A percentile compares a stretch with the other conserved stretches of the same genome.
Conservation (phyloP, 768 basidiomycete genomes). For the Goffeauzyma gilvescens region DNA sequence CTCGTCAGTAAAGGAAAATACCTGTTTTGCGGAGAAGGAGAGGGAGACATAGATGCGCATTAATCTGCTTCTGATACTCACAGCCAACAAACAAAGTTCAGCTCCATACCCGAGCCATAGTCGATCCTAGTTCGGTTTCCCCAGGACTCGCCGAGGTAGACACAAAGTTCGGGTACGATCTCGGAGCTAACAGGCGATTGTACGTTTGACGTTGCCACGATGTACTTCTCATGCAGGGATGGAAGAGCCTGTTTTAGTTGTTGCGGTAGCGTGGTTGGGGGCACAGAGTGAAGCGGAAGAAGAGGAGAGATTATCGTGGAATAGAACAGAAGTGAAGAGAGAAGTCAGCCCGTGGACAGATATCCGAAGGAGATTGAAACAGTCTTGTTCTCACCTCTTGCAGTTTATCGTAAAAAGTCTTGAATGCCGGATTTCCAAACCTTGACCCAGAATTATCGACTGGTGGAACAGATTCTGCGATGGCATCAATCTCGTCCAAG, state of each 20-base stretch:
- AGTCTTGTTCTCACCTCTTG: constrained; percentile 38
- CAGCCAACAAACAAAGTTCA: constrained; percentile 95
- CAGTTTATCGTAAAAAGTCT: constrained; percentile 71
- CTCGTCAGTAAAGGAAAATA: no score
- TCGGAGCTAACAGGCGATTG: no score
- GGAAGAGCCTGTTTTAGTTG: no score
- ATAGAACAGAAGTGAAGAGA: background rate
- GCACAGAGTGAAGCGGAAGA: no score
- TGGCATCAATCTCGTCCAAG: constrained; percentile 47
- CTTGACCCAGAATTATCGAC: constrained; percentile 74
- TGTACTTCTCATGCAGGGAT: background rate
- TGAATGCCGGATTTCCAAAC: constrained; percentile 94
- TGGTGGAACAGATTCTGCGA: constrained; percentile 56
- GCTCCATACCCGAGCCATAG: constrained; percentile 99
- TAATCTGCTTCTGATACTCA: constrained; percentile 40
- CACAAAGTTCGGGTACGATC: constrained; percentile 46
- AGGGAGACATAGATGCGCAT: no score
- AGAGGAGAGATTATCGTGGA: no score
- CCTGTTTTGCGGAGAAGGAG: no score
- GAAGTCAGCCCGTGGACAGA: background rate
- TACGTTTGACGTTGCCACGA: background rate
- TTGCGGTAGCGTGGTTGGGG: no score
- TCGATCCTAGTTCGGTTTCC: constrained; percentile 81
- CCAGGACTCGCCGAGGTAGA: constrained; percentile 74
- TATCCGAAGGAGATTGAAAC: constrained; percentile 2